Evolutionary conservation across 345 rosid genomes (phyloP).

Genomic region (Linum trigynum): DNA sequence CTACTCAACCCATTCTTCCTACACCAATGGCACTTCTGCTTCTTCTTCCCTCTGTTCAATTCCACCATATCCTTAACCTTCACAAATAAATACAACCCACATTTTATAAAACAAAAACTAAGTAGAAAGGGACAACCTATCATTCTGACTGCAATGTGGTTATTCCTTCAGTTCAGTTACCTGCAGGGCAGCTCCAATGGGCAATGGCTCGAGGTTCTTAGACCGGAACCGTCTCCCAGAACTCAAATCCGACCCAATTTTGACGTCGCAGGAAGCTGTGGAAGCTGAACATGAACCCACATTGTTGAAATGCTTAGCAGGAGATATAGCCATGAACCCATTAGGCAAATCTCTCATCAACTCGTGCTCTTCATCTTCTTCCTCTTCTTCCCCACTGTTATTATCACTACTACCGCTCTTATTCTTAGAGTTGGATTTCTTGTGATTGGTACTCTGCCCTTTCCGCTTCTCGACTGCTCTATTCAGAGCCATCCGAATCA

Average conservation of each 20-base stretch:
- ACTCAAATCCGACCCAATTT: constrained; percentile 43
- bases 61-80: constrained; percentile 47
- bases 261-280: constrained; percentile 35
- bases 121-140: background rate
- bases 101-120: constrained; percentile 1
- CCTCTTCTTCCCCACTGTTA: constrained; percentile 20
- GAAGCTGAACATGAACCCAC: constrained; percentile 31
- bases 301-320: constrained; percentile 37
- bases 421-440: background rate
- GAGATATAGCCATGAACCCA: constrained; percentile 84
- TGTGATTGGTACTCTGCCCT: constrained; percentile 6
- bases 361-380: constrained; percentile 36
- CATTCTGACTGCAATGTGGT: background rate
- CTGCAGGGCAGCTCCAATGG: constrained; percentile 51
- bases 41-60: constrained; percentile 43
- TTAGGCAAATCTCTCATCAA: constrained; percentile 72
- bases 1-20: constrained; percentile 34
- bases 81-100: background rate
- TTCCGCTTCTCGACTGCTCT: constrained; percentile 68
- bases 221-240: constrained; percentile 63
- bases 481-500: constrained; percentile 72
- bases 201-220: constrained; percentile 72
- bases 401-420: background rate
- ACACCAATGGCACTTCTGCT: constrained; percentile 83
- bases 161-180: constrained; percentile 20